Conservation (phyloP, 139 green algal genomes). For the Micromonas pusilla region DNA sequence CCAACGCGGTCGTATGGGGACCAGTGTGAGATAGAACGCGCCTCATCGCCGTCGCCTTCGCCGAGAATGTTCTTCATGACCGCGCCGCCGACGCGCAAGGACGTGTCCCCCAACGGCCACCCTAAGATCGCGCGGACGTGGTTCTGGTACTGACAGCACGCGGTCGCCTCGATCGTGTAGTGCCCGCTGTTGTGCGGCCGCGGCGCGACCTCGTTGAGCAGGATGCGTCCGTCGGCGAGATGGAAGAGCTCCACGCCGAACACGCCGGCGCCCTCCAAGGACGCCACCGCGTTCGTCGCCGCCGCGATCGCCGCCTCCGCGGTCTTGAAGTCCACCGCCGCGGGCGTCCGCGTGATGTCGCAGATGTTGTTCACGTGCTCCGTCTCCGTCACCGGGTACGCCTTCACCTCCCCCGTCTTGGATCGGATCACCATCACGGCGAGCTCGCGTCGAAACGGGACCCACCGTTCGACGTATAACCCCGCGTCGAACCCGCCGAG, state of each 20-base stretch:
- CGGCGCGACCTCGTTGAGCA: constrained; percentile 94
- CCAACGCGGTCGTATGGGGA: no score
- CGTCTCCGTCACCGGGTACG: constrained; percentile 90
- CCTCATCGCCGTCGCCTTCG: constrained; percentile 64
- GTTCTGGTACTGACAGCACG: constrained; percentile 86
- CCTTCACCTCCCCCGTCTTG: constrained; percentile 44
- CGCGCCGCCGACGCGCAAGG: constrained; percentile 45
- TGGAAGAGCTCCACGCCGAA: constrained; percentile 97
- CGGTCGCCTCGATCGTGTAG: constrained; percentile 94
- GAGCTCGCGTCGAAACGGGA: constrained; percentile 69
- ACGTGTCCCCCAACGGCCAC: constrained; percentile 84
- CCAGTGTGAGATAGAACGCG: no score
- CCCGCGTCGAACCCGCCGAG: constrained; percentile 48
- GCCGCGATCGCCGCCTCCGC: constrained; percentile 64
- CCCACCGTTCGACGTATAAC: constrained; percentile 91
- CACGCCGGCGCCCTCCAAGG: constrained; percentile 78
- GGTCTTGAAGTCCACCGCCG: constrained; percentile 48
- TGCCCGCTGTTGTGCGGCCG: constrained; percentile 95
- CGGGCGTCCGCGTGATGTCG: constrained; percentile 81
- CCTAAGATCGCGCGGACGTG: constrained; percentile 88
- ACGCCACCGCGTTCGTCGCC: constrained; percentile 26
- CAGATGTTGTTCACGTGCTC: constrained; percentile 88
- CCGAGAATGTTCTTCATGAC: constrained; percentile 73
- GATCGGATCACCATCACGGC: constrained; percentile 64
- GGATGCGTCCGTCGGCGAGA: constrained; percentile 63